These are phyloP conservation scores for Ascochyta clinopodiicola DNA, from an alignment of 2,329 filamentous ascomycete genomes.

Conservation along the genomic window DNA sequence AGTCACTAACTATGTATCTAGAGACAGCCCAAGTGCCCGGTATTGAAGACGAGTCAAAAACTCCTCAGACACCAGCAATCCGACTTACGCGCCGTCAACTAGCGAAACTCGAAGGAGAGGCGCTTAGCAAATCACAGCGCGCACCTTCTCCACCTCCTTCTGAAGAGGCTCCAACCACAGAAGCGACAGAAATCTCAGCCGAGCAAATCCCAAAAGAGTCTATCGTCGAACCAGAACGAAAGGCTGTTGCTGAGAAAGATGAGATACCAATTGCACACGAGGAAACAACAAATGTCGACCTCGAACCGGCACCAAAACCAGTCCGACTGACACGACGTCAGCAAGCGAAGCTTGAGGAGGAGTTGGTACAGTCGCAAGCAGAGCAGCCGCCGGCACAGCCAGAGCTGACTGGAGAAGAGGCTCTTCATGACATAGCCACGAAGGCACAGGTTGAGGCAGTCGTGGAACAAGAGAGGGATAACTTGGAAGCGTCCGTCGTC, in stretches of 20 bases:
- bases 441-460: background rate
- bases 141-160: background rate
- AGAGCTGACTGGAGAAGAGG: constrained; percentile 7
- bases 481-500: background rate
- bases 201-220: background rate
- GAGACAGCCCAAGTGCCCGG: constrained; percentile 28
- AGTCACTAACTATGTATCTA: constrained; percentile 28
- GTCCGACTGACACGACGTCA: constrained; percentile 7
- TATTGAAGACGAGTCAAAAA: constrained; percentile 30
- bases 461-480: background rate
- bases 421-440: background rate
- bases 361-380: background rate
- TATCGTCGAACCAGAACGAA: background rate
- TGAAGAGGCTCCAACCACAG: background rate
- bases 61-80: constrained; percentile 35
- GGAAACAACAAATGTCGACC: background rate
- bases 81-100: constrained; percentile 46
- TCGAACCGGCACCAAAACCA: constrained; percentile 1
- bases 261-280: background rate
- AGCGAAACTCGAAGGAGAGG: constrained; percentile 41
- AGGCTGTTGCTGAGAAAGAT: background rate
- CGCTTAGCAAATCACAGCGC: constrained; percentile 32
- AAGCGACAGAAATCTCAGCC: background rate
- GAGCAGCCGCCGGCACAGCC: constrained; percentile 3
- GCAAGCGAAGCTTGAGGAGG: constrained; percentile 4